Percentiles rank a stretch among this genome's conserved stretches.
Conservation (phyloP, 352 stramenopile species). For the Pythium phragmiticola region DNA sequence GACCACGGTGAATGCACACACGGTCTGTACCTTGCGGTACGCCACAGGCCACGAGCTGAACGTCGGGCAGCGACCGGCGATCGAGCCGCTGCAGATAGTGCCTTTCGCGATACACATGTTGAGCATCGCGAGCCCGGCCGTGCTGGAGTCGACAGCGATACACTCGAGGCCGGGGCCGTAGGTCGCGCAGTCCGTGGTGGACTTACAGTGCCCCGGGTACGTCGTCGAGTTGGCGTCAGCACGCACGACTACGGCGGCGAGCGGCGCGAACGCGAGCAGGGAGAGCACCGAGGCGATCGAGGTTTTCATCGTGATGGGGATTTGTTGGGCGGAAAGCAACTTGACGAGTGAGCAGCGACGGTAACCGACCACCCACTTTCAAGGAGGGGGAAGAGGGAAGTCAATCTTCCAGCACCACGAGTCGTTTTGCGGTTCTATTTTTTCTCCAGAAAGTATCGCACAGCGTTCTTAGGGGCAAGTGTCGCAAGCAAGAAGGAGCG, state of each 20-base stretch:
- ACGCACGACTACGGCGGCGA: slow-evolving; percentile 15
- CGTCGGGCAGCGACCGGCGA: slow-evolving; percentile 62
- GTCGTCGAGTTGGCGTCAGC: slow-evolving; percentile 37
- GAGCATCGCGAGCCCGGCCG: slow-evolving; percentile 52
- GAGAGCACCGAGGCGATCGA: neutral
- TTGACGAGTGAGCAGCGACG: slow-evolving; percentile 9
- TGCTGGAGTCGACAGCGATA: slow-evolving; percentile 61
- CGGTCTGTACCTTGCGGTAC: slow-evolving; percentile 65
- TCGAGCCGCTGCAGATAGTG: slow-evolving; percentile 60
- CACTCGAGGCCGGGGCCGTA: slow-evolving; percentile 69
- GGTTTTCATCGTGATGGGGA: slow-evolving; percentile 23
- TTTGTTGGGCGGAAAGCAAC: slow-evolving; percentile 23
- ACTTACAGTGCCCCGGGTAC: slow-evolving; percentile 53
- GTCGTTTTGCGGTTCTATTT: neutral
- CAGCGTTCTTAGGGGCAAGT: neutral
- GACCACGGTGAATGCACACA: slow-evolving; percentile 68
- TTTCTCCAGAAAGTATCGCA: neutral
- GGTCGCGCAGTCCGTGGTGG: slow-evolving; percentile 44
- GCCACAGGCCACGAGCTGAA: slow-evolving; percentile 71
- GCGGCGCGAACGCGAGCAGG: slow-evolving; percentile 10
- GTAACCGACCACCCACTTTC: neutral
- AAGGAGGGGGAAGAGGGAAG: neutral
- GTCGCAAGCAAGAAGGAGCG: neutral
- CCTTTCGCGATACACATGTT: slow-evolving; percentile 64
- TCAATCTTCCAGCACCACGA: slow-evolving; percentile 8